Conservation (phyloP, 306 rosid genomes). For the Cicer yamashitae region DNA sequence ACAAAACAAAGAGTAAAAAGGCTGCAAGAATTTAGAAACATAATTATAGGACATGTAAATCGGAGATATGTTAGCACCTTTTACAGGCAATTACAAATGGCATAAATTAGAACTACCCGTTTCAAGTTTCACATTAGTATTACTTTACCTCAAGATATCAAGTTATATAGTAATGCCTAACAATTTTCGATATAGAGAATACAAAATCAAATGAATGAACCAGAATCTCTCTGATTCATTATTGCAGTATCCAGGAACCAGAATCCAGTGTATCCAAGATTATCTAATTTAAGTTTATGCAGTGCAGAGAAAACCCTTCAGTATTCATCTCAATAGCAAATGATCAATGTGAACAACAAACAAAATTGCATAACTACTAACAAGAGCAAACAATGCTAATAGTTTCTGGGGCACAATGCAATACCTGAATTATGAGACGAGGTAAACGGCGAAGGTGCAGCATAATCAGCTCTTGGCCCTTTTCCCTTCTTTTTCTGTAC, state of each 20-base stretch:
- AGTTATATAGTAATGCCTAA: conserved; percentile 3
- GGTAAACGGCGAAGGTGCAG: conserved; percentile 72
- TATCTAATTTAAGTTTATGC: conserved; percentile 20
- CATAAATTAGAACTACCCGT: neutral
- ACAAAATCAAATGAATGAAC: conserved; percentile 34
- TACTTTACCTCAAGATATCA: neutral
- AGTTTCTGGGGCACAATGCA: conserved; percentile 27
- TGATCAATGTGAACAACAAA: conserved; percentile 16
- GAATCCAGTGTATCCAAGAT: conserved; percentile 12
- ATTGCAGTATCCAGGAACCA: conserved; percentile 27
- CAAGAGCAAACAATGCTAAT: conserved; percentile 22
- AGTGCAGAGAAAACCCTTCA: conserved; percentile 1
- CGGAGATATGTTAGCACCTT: neutral
- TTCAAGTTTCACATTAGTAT: conserved; percentile 22
- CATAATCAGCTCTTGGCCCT: conserved; percentile 53
- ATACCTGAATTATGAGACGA: conserved; percentile 98
- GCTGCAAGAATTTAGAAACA: conserved; percentile 14
- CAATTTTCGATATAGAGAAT: conserved; percentile 22
- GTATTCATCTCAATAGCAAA: conserved; percentile 4
- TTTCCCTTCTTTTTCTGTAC: conserved; percentile 62
- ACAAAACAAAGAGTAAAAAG: neutral
- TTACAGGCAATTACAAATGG: neutral
- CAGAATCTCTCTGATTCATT: conserved; percentile 31
- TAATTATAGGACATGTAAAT: neutral
- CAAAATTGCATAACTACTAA: conserved; percentile 40